phyloP scores from a whole-genome alignment of 352 stramenopile species.

The Phytophthora fragariae region DNA sequence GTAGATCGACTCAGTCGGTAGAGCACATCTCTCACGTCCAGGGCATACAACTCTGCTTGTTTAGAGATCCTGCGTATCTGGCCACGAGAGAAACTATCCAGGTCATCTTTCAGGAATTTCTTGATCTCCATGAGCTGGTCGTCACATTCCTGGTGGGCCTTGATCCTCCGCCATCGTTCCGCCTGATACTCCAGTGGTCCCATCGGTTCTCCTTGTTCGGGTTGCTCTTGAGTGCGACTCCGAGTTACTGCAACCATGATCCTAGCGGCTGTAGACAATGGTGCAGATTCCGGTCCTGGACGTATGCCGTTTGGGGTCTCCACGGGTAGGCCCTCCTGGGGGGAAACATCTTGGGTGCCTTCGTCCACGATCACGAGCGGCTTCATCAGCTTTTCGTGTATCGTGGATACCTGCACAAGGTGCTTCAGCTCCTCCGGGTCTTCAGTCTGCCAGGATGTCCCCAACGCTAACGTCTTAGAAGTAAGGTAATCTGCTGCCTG shows the following conservation, averaged over 20 bases:
- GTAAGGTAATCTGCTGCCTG: too few relatives aligned
- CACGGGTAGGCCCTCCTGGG: background rate
- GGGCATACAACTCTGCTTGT: background rate
- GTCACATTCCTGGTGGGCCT: too few relatives aligned
- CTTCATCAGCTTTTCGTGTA: slow-evolving; percentile 11
- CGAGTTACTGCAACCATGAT: background rate
- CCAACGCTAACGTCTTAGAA: background rate
- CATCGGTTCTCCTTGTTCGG: too few relatives aligned
- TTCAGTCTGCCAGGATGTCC: background rate
- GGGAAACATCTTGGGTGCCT: background rate
- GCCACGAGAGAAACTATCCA: too few relatives aligned
- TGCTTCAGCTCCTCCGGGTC: background rate
- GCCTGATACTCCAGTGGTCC: too few relatives aligned
- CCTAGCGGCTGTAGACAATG: background rate
- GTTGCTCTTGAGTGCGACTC: background rate
- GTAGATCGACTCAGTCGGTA: background rate
- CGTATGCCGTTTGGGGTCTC: background rate
- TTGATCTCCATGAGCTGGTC: background rate
- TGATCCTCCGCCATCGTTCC: too few relatives aligned
- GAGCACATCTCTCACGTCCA: background rate
- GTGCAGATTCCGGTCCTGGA: background rate
- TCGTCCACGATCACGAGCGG: background rate
- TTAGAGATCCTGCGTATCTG: background rate
- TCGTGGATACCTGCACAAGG: slow-evolving; percentile 2
- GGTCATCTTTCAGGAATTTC: slow-evolving; percentile 5